A percentile compares a stretch with the other conserved stretches of the same genome.
Evolutionary conservation across 2,329 filamentous ascomycete species (phyloP).

Genomic region (Monilinia laxa): DNA sequence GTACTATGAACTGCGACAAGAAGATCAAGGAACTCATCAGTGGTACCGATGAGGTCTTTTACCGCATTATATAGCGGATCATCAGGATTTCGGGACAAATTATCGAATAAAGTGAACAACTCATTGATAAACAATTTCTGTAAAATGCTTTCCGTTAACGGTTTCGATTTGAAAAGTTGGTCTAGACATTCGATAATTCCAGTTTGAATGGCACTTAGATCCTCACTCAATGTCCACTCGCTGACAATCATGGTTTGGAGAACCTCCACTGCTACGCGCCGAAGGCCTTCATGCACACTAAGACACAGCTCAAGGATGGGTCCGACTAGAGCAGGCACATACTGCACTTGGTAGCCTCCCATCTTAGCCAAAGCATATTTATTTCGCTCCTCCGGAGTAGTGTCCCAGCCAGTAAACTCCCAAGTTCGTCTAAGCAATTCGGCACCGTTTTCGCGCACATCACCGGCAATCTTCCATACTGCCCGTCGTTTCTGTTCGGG

Average conservation of each 20-base stretch:
- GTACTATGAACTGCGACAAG: slow-evolving; percentile 85
- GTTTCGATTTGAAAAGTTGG: slow-evolving; percentile 82
- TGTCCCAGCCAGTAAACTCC: slow-evolving; percentile 97
- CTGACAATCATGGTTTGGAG: slow-evolving; percentile 97
- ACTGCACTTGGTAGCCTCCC: slow-evolving; percentile 97
- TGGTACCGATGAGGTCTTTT: slow-evolving; percentile 74
- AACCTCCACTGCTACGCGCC: slow-evolving; percentile 87
- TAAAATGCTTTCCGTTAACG: slow-evolving; percentile 80
- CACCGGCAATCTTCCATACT: slow-evolving; percentile 98
- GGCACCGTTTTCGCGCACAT: slow-evolving; percentile 88
- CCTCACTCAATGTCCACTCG: slow-evolving; percentile 94
- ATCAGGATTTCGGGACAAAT: slow-evolving; percentile 62
- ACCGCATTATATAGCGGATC: slow-evolving; percentile 76
- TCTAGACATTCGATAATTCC: slow-evolving; percentile 97
- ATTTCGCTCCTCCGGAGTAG: slow-evolving; percentile 71
- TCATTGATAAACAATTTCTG: slow-evolving; percentile 93
- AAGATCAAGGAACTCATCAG: slow-evolving; percentile 88
- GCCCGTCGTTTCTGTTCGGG: slow-evolving; percentile 94
- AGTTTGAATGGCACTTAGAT: slow-evolving; percentile 85
- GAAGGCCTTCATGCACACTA: slow-evolving; percentile 88
- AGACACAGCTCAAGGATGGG: slow-evolving; percentile 92
- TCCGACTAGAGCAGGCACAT: slow-evolving; percentile 86
- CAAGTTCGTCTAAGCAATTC: slow-evolving; percentile 81
- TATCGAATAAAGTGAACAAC: slow-evolving; percentile 76
- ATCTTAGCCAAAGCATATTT: slow-evolving; percentile 79